These are phyloP conservation scores for Apophysomyces sp. DNA, from an alignment of 371 early-diverging fungal species.

Conservation along the genomic window DNA sequence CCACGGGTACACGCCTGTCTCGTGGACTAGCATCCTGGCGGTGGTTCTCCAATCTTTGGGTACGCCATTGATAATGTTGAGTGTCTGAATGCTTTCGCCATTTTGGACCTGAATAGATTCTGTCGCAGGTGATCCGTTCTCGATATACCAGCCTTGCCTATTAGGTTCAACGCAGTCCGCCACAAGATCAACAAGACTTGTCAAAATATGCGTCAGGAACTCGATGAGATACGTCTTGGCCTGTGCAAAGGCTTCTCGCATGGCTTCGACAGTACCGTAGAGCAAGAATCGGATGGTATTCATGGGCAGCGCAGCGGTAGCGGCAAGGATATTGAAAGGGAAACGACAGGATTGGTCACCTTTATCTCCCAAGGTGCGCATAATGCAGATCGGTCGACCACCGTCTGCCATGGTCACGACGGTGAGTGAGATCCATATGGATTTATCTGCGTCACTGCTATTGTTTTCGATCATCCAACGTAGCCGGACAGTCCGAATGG, in stretches of 20 bases:
- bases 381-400: neutral
- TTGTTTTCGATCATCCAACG: neutral
- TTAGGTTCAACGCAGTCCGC: conserved; percentile 7
- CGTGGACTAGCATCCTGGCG: neutral
- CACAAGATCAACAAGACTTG: conserved; percentile 7
- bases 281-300: neutral
- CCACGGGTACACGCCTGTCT: neutral
- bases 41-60: neutral
- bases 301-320: neutral
- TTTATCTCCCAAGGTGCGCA: neutral
- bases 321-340: neutral
- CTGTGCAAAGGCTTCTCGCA: conserved; percentile 2
- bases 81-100: neutral
- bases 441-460: neutral
- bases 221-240: conserved; percentile 8
- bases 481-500: neutral
- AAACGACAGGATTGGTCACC: neutral
- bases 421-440: neutral
- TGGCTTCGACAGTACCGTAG: neutral
- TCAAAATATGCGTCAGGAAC: conserved; percentile 6
- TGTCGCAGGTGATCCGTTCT: neutral
- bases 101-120: neutral
- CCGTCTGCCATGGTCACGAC: neutral
- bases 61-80: neutral
- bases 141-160: neutral